Evolutionary conservation across 345 rosid species (phyloP).

Genomic region (Euphorbia tirucalli): DNA sequence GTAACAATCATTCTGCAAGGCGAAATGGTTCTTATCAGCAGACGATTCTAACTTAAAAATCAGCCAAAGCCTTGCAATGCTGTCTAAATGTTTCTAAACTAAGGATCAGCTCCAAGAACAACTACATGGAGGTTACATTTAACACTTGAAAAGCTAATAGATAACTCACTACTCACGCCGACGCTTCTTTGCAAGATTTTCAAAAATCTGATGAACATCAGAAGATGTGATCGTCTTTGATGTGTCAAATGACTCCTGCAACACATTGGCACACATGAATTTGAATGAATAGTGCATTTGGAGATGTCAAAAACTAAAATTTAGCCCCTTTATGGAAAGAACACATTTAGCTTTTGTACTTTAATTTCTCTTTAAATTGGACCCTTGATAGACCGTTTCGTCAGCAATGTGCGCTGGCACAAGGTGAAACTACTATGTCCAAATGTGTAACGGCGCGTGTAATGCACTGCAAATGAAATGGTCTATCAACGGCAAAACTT

Average conservation of each 20-base stretch:
- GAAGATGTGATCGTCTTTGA: slow-evolving; percentile 79
- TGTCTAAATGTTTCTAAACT: not conserved
- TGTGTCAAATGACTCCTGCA: slow-evolving; percentile 72
- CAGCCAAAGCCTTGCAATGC: not conserved
- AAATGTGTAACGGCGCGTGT: too few relatives aligned
- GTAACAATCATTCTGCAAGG: slow-evolving; percentile 9
- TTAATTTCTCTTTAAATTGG: too few relatives aligned
- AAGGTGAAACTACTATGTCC: too few relatives aligned
- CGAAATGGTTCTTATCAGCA: not conserved
- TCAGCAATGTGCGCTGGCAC: too few relatives aligned
- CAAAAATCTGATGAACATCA: slow-evolving; percentile 80
- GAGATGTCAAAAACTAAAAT: too few relatives aligned
- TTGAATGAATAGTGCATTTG: too few relatives aligned
- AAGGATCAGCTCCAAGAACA: slow-evolving; percentile 16
- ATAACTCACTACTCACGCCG: slow-evolving; percentile 42
- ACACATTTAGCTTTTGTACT: too few relatives aligned
- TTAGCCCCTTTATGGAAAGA: too few relatives aligned
- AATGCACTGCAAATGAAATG: too few relatives aligned
- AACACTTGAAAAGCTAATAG: not conserved
- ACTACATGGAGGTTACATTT: slow-evolving; percentile 1
- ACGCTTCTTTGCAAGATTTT: slow-evolving; percentile 89
- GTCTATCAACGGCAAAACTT: too few relatives aligned
- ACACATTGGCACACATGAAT: not conserved
- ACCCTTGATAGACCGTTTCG: too few relatives aligned
- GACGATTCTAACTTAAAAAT: slow-evolving; percentile 1